Evolutionary conservation across 805 yeast species (phyloP).

Genomic region (Limtongia smithiae): DNA sequence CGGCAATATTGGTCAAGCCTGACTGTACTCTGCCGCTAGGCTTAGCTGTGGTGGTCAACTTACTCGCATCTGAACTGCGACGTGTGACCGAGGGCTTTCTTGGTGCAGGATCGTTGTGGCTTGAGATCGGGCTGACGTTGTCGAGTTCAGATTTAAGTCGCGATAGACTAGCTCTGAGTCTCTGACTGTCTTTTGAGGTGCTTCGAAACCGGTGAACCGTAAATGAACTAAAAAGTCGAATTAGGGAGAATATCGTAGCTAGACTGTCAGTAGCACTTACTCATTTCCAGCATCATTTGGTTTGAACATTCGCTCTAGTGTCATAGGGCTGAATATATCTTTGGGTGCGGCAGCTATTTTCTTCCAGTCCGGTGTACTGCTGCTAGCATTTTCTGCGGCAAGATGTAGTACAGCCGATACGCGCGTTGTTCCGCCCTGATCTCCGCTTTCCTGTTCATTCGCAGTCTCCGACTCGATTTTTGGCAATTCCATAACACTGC

Average conservation of each 20-base stretch:
- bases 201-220: constrained; percentile 1
- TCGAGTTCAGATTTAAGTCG: constrained; percentile 15
- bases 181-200: constrained; percentile 2
- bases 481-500: not conserved
- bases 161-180: constrained; percentile 8
- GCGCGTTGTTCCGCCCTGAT: constrained; percentile 21
- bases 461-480: not conserved
- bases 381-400: not conserved
- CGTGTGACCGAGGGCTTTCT: constrained; percentile 6
- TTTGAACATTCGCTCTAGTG: constrained; percentile 25
- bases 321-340: constrained; percentile 27
- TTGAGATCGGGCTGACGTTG: constrained; percentile 18
- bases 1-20: not conserved
- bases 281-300: constrained; percentile 2
- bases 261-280: constrained; percentile 7
- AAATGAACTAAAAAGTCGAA: not conserved
- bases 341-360: constrained; percentile 4
- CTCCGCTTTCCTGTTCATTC: not conserved
- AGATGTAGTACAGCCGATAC: constrained; percentile 2
- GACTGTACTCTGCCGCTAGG: not conserved
- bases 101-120: no score
- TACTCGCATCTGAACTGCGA: not conserved
- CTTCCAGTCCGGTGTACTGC: constrained; percentile 27
- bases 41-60: not conserved
- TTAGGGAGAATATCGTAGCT: not conserved